These are phyloP conservation scores for Leishmania tropica DNA, from an alignment of 208 protist genomes.

Conservation along the genomic window DNA sequence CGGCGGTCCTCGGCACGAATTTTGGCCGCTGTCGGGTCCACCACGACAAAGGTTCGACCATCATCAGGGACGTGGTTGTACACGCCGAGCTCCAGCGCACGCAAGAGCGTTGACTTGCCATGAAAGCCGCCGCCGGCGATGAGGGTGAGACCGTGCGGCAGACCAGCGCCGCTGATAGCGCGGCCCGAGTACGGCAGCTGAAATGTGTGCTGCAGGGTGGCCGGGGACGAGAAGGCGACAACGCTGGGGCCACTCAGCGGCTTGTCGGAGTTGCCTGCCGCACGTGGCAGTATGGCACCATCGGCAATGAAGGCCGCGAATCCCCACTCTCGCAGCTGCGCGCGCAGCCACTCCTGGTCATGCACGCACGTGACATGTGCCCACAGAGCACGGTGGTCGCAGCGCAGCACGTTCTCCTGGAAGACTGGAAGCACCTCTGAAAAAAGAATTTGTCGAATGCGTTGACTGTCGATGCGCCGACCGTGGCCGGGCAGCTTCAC, in stretches of 20 bases:
- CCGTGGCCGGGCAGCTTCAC: conserved; percentile 91
- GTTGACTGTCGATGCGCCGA: conserved; percentile 70
- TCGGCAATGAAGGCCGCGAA: conserved; percentile 92
- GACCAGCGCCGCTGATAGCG: conserved; percentile 84
- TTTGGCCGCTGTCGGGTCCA: conserved; percentile 86
- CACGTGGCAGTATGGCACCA: conserved; percentile 91
- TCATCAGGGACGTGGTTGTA: conserved; percentile 96
- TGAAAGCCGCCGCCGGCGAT: conserved; percentile 97
- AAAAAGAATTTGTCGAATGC: conserved; percentile 51
- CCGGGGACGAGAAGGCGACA: conserved; percentile 79
- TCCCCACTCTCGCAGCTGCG: conserved; percentile 35
- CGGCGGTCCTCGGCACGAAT: conserved; percentile 95
- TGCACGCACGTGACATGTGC: conserved; percentile 80
- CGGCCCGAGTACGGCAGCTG: conserved; percentile 65
- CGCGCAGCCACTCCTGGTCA: conserved; percentile 91
- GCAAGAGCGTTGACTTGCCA: conserved; percentile 95
- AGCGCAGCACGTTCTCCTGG: conserved; percentile 31
- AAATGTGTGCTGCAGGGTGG: conserved; percentile 62
- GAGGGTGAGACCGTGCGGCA: conserved; percentile 92
- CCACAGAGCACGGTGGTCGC: conserved; percentile 36
- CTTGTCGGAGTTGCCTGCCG: conserved; percentile 75
- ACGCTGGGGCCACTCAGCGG: conserved; percentile 64
- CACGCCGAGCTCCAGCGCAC: conserved; percentile 91
- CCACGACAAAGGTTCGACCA: conserved; percentile 90
- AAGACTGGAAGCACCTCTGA: conserved; percentile 42